These are phyloP conservation scores for Colletotrichum nymphaeae DNA, from an alignment of 2,329 filamentous ascomycete species.

Conservation along the genomic window DNA sequence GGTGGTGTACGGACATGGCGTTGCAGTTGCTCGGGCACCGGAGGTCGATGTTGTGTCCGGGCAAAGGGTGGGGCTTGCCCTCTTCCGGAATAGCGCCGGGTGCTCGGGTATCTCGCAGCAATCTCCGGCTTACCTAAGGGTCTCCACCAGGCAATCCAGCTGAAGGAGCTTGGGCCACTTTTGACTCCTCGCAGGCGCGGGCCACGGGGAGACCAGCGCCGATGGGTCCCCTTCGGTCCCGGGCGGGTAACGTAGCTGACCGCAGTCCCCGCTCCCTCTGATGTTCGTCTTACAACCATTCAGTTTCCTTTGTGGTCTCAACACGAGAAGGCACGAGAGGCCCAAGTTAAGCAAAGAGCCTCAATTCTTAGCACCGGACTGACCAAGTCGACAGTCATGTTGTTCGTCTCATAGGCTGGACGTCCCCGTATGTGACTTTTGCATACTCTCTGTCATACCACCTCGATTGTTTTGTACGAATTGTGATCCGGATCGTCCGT, in stretches of 20 bases:
- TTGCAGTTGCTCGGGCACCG: conserved; percentile 18
- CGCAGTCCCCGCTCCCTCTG: not conserved
- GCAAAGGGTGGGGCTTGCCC: not conserved
- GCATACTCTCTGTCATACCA: not conserved
- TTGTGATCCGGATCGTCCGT: not conserved
- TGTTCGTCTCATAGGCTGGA: conserved; percentile 16
- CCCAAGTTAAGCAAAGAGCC: conserved; percentile 24
- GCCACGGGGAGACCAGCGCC: not conserved
- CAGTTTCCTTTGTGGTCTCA: conserved; percentile 10
- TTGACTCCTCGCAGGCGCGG: not conserved
- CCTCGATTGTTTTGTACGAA: not conserved
- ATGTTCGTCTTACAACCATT: conserved; percentile 6
- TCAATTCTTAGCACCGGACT: conserved; percentile 23
- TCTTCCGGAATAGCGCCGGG: conserved; percentile 11
- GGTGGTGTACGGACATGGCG: conserved; percentile 8
- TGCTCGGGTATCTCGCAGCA: conserved; percentile 3
- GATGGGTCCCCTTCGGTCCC: conserved; percentile 24
- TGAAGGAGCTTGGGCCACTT: not conserved
- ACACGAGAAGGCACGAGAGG: conserved; percentile 4
- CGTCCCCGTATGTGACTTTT: not conserved
- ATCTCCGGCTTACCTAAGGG: conserved; percentile 3
- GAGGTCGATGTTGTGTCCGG: conserved; percentile 27
- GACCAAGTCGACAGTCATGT: not conserved
- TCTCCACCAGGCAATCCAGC: not conserved
- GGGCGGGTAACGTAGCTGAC: conserved; percentile 17